Conservation (phyloP, 2,329 filamentous ascomycete species). For the Hymenoscyphus scutula region DNA sequence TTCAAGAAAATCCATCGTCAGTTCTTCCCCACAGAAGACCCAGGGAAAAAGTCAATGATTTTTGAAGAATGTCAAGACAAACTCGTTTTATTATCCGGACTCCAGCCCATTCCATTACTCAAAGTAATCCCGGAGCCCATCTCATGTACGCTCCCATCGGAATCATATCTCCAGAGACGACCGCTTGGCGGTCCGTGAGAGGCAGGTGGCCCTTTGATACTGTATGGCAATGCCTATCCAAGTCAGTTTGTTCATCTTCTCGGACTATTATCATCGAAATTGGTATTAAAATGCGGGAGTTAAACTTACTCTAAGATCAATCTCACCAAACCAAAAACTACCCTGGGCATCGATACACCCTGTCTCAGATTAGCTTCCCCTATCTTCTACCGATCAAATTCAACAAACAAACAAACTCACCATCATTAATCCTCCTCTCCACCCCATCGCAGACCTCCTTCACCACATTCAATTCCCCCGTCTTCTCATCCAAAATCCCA, state of each 20-base stretch:
- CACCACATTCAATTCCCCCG: constrained; percentile 37
- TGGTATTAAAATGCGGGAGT: too few relatives aligned
- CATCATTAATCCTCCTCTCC: constrained; percentile 39
- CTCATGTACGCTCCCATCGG: constrained; percentile 32
- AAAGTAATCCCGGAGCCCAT: constrained; percentile 37
- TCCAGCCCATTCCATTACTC: constrained; percentile 39
- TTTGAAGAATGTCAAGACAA: constrained; percentile 4
- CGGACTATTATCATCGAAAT: too few relatives aligned
- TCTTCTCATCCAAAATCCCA: constrained; percentile 39
- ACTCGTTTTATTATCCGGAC: constrained; percentile 38
- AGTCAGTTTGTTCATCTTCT: too few relatives aligned
- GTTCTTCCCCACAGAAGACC: too few relatives aligned
- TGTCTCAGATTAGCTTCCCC: constrained; percentile 10
- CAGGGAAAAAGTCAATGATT: too few relatives aligned
- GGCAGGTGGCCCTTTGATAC: constrained; percentile 34
- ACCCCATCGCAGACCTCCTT: constrained; percentile 39
- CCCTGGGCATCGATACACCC: constrained; percentile 36
- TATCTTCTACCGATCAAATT: constrained; percentile 13
- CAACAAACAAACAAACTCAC: constrained; percentile 13
- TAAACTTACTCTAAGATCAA: constrained; percentile 31
- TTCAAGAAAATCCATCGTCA: background rate
- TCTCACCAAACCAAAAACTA: constrained; percentile 39
- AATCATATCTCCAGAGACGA: constrained; percentile 24
- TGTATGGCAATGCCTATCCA: constrained; percentile 34
- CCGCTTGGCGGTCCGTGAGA: constrained; percentile 32